phyloP scores from a whole-genome alignment of 169 alveolate genomes.

The Eimeria maxima region DNA sequence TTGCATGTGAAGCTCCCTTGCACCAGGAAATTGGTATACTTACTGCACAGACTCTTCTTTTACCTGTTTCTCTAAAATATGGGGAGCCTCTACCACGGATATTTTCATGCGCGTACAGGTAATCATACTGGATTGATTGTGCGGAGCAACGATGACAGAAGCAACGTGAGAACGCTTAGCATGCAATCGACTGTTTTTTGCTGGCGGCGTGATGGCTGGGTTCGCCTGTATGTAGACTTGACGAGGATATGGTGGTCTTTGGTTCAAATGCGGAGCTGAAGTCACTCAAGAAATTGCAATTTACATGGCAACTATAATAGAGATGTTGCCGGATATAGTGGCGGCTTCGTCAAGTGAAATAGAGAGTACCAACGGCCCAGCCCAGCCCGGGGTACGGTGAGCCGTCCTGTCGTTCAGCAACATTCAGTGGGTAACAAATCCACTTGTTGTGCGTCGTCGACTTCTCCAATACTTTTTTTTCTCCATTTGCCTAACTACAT shows the following conservation, averaged over 20 bases:
- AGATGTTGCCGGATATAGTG: background rate
- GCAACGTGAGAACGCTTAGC: background rate
- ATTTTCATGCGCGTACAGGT: background rate
- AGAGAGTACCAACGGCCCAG: slow-evolving; percentile 5
- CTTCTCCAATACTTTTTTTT: background rate
- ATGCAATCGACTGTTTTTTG: background rate
- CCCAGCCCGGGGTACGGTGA: slow-evolving; percentile 43
- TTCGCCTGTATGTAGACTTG: background rate
- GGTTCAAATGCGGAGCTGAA: background rate
- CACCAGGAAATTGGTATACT: background rate
- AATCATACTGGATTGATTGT: background rate
- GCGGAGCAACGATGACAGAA: background rate
- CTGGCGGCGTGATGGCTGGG: background rate
- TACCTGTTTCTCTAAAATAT: background rate
- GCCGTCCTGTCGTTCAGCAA: slow-evolving; percentile 4
- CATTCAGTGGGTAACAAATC: background rate
- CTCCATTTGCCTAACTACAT: background rate
- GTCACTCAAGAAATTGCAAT: background rate
- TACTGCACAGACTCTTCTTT: background rate
- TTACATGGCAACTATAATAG: background rate
- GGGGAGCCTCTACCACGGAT: background rate
- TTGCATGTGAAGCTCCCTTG: background rate
- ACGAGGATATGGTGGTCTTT: background rate
- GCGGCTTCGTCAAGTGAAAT: background rate
- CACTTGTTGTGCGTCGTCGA: background rate